A percentile compares a stretch with the other conserved stretches of the same genome.
Conservation (phyloP, 164 flowering plant genomes). For the Piper betle region DNA sequence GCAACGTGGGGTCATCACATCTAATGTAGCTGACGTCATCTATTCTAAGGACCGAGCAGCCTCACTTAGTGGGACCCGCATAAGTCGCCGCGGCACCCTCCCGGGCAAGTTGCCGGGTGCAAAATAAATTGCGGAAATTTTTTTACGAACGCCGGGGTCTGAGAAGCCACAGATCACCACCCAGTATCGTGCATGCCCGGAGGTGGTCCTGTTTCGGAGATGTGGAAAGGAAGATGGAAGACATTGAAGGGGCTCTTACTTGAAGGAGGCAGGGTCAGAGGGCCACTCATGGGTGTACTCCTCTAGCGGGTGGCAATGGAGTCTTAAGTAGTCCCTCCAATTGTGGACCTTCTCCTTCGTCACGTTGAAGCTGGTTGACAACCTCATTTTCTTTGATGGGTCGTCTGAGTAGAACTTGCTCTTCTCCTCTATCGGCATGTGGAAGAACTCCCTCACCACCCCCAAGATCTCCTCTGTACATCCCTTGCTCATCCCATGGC, state of each 20-base stretch:
- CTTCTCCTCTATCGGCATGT: constrained; percentile 28
- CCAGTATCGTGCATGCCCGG: no score
- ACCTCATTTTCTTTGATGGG: constrained; percentile 15
- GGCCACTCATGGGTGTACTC: constrained; percentile 18
- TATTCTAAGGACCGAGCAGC: no score
- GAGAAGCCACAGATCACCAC: no score
- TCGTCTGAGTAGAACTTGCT: constrained; percentile 20
- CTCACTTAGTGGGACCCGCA: no score
- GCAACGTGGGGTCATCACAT: no score
- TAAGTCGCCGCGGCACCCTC: no score
- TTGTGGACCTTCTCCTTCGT: constrained; percentile 22
- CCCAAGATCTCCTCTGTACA: constrained; percentile 4
- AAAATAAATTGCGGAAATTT: no score
- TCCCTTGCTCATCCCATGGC: constrained; percentile 3
- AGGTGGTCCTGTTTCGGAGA: no score
- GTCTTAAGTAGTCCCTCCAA: constrained; percentile 32
- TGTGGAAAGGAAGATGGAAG: background rate
- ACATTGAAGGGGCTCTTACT: no score
- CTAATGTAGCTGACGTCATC: no score
- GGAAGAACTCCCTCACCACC: constrained; percentile 23
- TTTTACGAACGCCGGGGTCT: no score
- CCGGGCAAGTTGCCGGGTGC: no score
- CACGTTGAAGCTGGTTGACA: constrained; percentile 16
- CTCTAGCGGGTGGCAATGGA: constrained; percentile 20
- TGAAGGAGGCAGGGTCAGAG: constrained; percentile 16